Base-by-base conservation (phyloP, 768 basidiomycete species). In the Gloeopeniophorella convolvens region DNA sequence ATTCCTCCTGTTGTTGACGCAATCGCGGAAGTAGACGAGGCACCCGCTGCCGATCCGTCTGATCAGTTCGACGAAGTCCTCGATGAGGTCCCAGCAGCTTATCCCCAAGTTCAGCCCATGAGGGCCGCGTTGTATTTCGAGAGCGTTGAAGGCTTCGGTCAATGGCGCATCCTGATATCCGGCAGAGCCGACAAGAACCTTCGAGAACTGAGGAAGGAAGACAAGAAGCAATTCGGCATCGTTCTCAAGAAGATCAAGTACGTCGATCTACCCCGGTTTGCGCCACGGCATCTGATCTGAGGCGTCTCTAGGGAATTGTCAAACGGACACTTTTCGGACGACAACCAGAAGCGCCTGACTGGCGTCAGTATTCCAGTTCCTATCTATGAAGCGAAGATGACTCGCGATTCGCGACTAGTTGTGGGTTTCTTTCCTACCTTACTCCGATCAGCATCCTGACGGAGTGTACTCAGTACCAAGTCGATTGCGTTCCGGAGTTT, bases 191-290 rank as follows among this genome's bases (percentile, higher is more conserved):
- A 75, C 43, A 63, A 63, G 13, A 70, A 78, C 50, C 60, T 85
- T 3, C 72, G 77, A 5, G 72, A 77, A 32, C 58, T 72, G 12
- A 71, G 71, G 0, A 68, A 69, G 42, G 70, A 68, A 21, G 73
- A 81, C 51, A 56, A 40, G 15, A 74, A 73, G 33, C 65, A 65
- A 31, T 82, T 82, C 56, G 59, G 57, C 12, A 79, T 81, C 36
- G 72, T 80, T 23, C 58, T 83, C 32, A 85, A 83, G 65, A 87
- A 86, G 61, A 83, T 87, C 60, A 78, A 72, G 85, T 82, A 42
- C 23, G 72, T 59, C 28, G 31, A 31, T 21, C 12, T 21, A 27
- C 26, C 15, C 5, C 12, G 23, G 23, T 31, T 48, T 30, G 0
- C 21, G 31, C 26, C 7, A 8, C 21, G 2, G 20, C 47, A 8